phyloP scores from a whole-genome alignment of 202 grass and related monocot genomes.

The Eragrostis tef region DNA sequence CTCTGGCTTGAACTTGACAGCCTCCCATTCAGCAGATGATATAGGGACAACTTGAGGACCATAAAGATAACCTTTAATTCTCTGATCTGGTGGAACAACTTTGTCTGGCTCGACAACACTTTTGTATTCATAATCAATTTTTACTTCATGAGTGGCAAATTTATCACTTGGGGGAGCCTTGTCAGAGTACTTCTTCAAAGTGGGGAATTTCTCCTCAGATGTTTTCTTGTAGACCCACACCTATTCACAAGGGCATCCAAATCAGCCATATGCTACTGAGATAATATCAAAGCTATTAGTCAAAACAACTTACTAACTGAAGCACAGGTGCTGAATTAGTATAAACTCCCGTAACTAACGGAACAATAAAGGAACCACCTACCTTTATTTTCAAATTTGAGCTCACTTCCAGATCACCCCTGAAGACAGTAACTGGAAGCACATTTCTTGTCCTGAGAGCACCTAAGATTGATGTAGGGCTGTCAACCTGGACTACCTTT shows the following conservation, averaged over 20 bases:
- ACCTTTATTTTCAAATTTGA: conserved; percentile 92
- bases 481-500: conserved; percentile 76
- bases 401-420: conserved; percentile 88
- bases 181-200: conserved; percentile 86
- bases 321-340: not conserved
- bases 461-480: conserved; percentile 74
- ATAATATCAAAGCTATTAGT: conserved; percentile 8
- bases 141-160: conserved; percentile 86
- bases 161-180: conserved; percentile 76
- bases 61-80: conserved; percentile 94
- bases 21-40: conserved; percentile 83
- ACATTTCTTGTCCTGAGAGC: conserved; percentile 86
- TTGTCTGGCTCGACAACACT: conserved; percentile 73
- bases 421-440: conserved; percentile 86
- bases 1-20: conserved; percentile 82
- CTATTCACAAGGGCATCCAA: conserved; percentile 57
- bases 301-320: conserved; percentile 37
- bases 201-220: conserved; percentile 90
- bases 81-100: conserved; percentile 89
- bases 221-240: conserved; percentile 99
- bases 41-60: conserved; percentile 96
- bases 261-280: conserved; percentile 38
- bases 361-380: conserved; percentile 11
- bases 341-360: conserved; percentile 25
- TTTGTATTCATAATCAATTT: conserved; percentile 91